Evolutionary conservation across 305 asterid genomes (phyloP).

Genomic region (Withania somnifera): DNA sequence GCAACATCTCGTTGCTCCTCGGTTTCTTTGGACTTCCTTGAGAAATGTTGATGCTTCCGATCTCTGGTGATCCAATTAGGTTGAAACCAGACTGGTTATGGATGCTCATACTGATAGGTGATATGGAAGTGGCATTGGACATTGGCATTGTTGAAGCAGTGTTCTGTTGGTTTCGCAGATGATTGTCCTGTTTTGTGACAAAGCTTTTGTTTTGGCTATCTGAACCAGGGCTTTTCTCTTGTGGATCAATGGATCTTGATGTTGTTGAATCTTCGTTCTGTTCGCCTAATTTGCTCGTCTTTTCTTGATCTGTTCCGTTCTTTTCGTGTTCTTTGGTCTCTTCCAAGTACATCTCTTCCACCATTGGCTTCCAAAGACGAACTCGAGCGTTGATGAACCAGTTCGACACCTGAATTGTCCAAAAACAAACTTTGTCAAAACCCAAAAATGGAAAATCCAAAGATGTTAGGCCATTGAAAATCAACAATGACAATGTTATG

Average conservation of each 20-base stretch:
- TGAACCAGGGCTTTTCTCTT: conserved; percentile 17
- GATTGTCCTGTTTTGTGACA: conserved; percentile 21
- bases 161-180: conserved; percentile 8
- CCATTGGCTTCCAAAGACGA: conserved; percentile 96
- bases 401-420: conserved; percentile 54
- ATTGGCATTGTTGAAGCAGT: conserved; percentile 18
- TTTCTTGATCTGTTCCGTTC: conserved; percentile 45
- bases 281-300: conserved; percentile 28
- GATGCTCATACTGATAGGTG: conserved; percentile 29
- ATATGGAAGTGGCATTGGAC: conserved; percentile 19
- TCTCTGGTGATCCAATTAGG: conserved; percentile 52
- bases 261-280: conserved; percentile 47
- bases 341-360: conserved; percentile 82
- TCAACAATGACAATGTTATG: background rate
- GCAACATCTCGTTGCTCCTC: conserved; percentile 33
- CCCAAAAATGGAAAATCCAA: background rate
- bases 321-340: conserved; percentile 69
- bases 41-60: conserved; percentile 29
- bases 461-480: background rate
- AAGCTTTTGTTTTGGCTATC: conserved; percentile 29
- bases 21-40: conserved; percentile 69
- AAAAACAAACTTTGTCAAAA: background rate
- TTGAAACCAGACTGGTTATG: conserved; percentile 37
- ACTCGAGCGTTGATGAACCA: conserved; percentile 90
- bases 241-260: conserved; percentile 33